Conservation (phyloP, 805 yeast genomes). For the Cephaloascus albidus region DNA sequence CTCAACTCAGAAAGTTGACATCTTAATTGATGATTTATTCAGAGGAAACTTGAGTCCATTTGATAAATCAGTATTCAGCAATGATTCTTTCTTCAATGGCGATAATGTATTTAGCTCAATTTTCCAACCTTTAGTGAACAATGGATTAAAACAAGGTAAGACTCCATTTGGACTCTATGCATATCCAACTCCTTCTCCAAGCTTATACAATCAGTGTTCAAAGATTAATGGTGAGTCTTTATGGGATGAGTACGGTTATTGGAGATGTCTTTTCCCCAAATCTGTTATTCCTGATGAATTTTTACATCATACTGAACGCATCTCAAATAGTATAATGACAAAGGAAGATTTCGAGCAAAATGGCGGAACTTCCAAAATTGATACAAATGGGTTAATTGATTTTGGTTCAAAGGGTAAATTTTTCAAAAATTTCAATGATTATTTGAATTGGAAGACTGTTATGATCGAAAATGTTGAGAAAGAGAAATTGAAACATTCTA, state of each 20-base stretch:
- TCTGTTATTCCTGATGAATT: constrained; percentile 19
- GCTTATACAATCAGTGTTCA: constrained; percentile 25
- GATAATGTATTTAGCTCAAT: not conserved
- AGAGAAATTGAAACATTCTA: constrained; percentile 7
- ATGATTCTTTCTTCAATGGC: not conserved
- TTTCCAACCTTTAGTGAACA: not conserved
- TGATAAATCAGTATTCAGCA: not conserved
- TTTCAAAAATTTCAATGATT: constrained; percentile 25
- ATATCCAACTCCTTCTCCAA: constrained; percentile 19
- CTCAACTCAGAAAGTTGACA: not conserved
- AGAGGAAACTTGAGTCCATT: not conserved
- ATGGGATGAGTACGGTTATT: constrained; percentile 30
- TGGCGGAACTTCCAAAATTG: not conserved
- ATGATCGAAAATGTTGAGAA: constrained; percentile 16
- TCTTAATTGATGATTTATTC: not conserved
- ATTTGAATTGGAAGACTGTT: constrained; percentile 25
- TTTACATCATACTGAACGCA: constrained; percentile 17
- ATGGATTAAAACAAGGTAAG: not conserved
- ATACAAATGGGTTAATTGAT: not conserved
- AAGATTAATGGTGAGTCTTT: constrained; percentile 26
- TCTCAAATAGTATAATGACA: constrained; percentile 21
- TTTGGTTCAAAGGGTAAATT: constrained; percentile 18
- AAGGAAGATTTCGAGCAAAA: constrained; percentile 31
- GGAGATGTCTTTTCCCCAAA: constrained; percentile 37
- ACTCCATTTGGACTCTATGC: constrained; percentile 16